Percentiles rank a stretch among this genome's conserved stretches.
Evolutionary conservation across 495 filamentous ascomycete genomes (phyloP).

Genomic region (Neurospora sp.): DNA sequence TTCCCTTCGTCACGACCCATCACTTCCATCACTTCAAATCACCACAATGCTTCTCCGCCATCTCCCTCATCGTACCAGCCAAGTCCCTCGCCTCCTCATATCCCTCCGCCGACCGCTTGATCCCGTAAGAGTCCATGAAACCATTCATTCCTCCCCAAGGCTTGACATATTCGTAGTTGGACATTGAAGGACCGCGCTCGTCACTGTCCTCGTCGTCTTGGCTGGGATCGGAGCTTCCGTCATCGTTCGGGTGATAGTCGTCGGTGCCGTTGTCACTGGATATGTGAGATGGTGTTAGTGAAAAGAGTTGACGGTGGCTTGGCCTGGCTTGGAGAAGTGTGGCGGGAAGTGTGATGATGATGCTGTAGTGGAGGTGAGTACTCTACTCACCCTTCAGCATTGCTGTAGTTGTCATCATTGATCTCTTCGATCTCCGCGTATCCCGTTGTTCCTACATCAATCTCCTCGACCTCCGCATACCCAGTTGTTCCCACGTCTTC

Average conservation of each 20-base stretch:
- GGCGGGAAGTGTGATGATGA: too few species aligned
- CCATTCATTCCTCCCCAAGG: neutral
- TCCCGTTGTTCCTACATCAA: neutral
- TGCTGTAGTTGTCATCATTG: neutral
- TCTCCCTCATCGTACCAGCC: neutral
- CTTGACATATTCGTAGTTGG: neutral
- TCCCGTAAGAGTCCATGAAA: neutral
- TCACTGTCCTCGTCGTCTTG: too few species aligned
- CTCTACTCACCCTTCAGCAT: neutral
- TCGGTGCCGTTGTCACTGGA: neutral
- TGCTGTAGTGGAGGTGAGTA: too few species aligned
- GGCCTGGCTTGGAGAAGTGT: too few species aligned
- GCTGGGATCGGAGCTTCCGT: neutral
- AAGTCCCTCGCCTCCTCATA: neutral
- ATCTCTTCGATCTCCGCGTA: neutral
- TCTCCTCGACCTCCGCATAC: too few species aligned
- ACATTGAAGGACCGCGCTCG: neutral
- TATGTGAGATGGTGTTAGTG: neutral
- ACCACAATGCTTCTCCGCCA: too few species aligned
- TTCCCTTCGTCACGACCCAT: neutral
- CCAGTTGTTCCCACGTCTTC: neutral
- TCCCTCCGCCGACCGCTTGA: neutral
- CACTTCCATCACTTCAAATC: too few species aligned
- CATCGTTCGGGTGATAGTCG: too few species aligned
- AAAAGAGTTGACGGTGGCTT: too few species aligned